These are phyloP conservation scores for Jatropha multifida DNA, from an alignment of 441 rosid species.

Conservation along the genomic window DNA sequence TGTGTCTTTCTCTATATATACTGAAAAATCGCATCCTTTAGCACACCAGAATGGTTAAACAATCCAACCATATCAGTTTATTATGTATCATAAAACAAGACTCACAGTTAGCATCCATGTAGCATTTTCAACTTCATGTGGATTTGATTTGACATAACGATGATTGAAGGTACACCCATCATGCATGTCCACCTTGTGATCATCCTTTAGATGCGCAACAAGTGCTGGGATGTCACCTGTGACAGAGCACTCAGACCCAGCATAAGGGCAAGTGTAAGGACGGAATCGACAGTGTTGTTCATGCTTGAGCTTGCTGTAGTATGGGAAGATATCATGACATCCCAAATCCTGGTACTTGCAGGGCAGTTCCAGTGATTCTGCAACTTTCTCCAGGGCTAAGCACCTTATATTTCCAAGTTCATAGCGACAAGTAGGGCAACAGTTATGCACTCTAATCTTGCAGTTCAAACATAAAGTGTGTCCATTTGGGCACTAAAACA, in stretches of 20 bases:
- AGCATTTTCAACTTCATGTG: slow-evolving; percentile 74
- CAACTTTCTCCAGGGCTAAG: slow-evolving; percentile 75
- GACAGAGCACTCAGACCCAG: slow-evolving; percentile 69
- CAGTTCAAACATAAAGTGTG: slow-evolving; percentile 71
- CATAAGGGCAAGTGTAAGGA: slow-evolving; percentile 70
- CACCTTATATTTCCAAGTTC: slow-evolving; percentile 80
- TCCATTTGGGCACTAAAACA: slow-evolving; percentile 64
- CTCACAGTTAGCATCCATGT: slow-evolving; percentile 81
- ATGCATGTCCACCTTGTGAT: slow-evolving; percentile 80
- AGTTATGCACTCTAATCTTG: slow-evolving; percentile 65
- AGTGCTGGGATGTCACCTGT: slow-evolving; percentile 63
- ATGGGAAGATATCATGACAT: slow-evolving; percentile 60
- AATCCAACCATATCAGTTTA: background rate
- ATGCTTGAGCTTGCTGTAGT: slow-evolving; percentile 73
- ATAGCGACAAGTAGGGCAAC: slow-evolving; percentile 73
- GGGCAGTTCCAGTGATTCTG: slow-evolving; percentile 70
- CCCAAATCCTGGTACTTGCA: slow-evolving; percentile 68
- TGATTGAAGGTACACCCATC: slow-evolving; percentile 71
- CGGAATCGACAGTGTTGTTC: slow-evolving; percentile 58
- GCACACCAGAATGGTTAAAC: background rate
- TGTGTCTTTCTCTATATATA: background rate
- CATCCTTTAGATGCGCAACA: slow-evolving; percentile 64
- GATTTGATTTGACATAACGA: slow-evolving; percentile 73
- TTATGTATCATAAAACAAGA: background rate
- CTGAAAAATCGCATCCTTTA: background rate